Evolutionary conservation across 83 land plant genomes (phyloP).

Genomic region (Picea engelmannii): DNA sequence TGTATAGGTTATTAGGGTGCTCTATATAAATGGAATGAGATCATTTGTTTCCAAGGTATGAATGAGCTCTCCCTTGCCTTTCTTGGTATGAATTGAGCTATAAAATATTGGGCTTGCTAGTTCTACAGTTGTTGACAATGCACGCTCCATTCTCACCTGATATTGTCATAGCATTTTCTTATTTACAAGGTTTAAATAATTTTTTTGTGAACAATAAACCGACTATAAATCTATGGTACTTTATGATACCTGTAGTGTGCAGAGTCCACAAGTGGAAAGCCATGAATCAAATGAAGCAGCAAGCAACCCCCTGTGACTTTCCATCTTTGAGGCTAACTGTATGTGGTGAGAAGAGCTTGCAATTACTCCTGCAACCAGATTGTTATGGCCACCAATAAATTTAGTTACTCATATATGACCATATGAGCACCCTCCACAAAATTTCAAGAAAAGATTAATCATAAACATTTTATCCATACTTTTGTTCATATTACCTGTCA

Average conservation of each 20-base stretch:
- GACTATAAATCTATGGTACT: neutral
- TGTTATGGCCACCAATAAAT: constrained; percentile 31
- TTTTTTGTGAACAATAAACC: neutral
- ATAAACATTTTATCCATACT: neutral
- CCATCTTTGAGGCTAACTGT: constrained; percentile 10
- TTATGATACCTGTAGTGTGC: constrained; percentile 24
- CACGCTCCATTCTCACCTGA: constrained; percentile 32
- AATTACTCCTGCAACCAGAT: constrained; percentile 28
- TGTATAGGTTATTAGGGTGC: no score
- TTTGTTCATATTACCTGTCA: neutral
- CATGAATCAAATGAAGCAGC: constrained; percentile 34
- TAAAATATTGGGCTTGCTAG: constrained; percentile 4
- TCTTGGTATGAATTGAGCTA: constrained; percentile 9
- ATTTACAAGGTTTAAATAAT: neutral
- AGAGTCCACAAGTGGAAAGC: constrained; percentile 21
- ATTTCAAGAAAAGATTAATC: neutral
- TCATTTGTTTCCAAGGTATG: neutral
- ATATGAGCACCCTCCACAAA: constrained; percentile 28
- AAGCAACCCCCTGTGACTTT: constrained; percentile 27
- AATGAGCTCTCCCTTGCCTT: neutral
- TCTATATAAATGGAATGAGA: neutral
- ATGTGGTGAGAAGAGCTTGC: constrained; percentile 22
- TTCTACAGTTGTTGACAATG: constrained; percentile 15
- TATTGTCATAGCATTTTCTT: neutral
- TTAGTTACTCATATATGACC: constrained; percentile 32